Percentiles rank a stretch among this genome's conserved stretches.
Evolutionary conservation across 257 asterid genomes (phyloP).

Genomic region (Lantana camara): DNA sequence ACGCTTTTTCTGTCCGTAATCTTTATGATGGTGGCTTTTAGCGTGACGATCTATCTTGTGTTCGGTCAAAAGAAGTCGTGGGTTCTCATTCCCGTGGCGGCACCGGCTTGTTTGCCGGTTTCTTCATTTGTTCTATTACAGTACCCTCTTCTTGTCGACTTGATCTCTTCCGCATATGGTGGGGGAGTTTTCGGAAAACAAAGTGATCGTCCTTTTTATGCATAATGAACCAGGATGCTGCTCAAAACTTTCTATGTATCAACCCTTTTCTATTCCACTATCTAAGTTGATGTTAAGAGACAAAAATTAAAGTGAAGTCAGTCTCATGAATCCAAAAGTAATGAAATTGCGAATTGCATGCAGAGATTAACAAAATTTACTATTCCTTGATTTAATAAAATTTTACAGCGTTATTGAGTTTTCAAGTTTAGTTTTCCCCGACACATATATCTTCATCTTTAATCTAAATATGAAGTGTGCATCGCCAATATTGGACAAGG

Average conservation of each 20-base stretch:
- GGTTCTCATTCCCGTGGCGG: slow-evolving; percentile 7
- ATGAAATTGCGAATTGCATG: too few species aligned
- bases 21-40: slow-evolving; percentile 5
- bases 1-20: slow-evolving; percentile 13
- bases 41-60: slow-evolving; percentile 8
- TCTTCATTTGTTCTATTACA: slow-evolving; percentile 14
- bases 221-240: background rate
- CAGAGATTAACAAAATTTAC: too few species aligned
- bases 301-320: too few species aligned
- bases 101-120: slow-evolving; percentile 7
- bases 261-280: background rate
- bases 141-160: slow-evolving; percentile 4
- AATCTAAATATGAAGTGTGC: too few species aligned
- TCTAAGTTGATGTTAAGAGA: background rate
- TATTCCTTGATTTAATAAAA: too few species aligned
- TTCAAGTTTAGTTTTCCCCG: too few species aligned
- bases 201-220: slow-evolving; percentile 11
- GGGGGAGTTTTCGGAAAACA: slow-evolving; percentile 11
- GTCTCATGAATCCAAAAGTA: too few species aligned
- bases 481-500: too few species aligned
- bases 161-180: slow-evolving; percentile 7
- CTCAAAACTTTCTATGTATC: background rate
- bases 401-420: too few species aligned
- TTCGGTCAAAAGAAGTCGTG: slow-evolving; percentile 17
- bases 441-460: too few species aligned